Evolutionary conservation across 1,139 yeast genomes (phyloP), one percentile per base, ranked within the genome.

Genomic region (Lizanozyma gosingica): DNA sequence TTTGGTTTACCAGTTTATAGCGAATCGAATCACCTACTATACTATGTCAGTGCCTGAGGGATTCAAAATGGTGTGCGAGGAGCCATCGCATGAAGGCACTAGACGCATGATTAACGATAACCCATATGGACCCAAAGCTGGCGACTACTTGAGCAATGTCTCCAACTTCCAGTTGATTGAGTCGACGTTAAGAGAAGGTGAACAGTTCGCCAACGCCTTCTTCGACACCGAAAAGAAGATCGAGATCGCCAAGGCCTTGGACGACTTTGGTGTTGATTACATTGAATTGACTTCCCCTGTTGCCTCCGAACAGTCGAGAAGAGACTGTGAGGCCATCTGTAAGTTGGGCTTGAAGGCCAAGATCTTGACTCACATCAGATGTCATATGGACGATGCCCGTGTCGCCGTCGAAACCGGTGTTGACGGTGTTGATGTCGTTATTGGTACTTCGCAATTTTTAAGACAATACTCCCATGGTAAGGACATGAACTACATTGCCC

Each of bases 81-180:
- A 22, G 29, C 32, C 18, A 17, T 37, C 6, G 17, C 36, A 18
- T 4, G 15, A 39, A 17, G 29, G 29, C 6, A 11, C 29, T 11
- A 22, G 29, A 22, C 9, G 11, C 29, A 29, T 37, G 17, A 40
- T 42, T 15, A 45, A 43, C 29, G 48, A 53, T 37, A 75, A 75
- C 52, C 80, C 80, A 35, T 75, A 75, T 49, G 80, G 79, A 4
- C 78, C 80, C 39, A 73, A 75, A 50, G 80, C 80, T n/a, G 67
- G 76, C 33, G 80, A 75, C 55, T 74, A 57, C 49, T 60, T 75
- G 42, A 73, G 80, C 36, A 75, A 75, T 46, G 80, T 75, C 32
- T 61, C 67, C 43, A 65, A 63, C 50, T 75, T 75, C 53, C 69
- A 75, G 56, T 54, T 75, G 40, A 75, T 75, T 46, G 80, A 75